Evolutionary conservation across 1,284 basidiomycete species (phyloP), one percentile per base, ranked within the genome.

Genomic region (Sphaerobolus stellatus): DNA sequence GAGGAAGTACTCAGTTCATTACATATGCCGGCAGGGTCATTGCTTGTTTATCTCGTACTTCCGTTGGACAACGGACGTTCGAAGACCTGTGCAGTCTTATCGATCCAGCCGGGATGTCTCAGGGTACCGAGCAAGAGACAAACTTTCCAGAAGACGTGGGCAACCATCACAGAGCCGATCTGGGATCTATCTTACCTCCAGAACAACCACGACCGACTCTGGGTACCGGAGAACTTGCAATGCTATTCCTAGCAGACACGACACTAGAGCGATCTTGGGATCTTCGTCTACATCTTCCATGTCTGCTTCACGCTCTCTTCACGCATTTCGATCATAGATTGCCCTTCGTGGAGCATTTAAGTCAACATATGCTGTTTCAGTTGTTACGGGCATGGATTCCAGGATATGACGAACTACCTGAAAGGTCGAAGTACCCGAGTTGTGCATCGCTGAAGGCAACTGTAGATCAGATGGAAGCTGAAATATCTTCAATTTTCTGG

Each of bases 11-110:
- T 4, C 80, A 85, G 9, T 96, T 93, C 66, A 82, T 95, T 55
- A 77, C 76, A 47, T 90, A 91, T 63, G 90, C 91, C 1, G 84
- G 90, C 48, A 87, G 88, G 59, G 85, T 95, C 49, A 83, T 96
- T 27, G 88, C 93, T 0, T 94, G 86, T 59, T 78, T 98, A 13
- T 92, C 91, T 45, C 86, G 89, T 55, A 91, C 90, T 22, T 77
- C 79, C 4, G 82, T 88, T 11, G 92, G 90, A 1, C 78, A 81
- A 14, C 75, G 85, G 52, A 81, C 93, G 41, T 91, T 94, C 61
- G 84, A 90, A 61, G 92, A 94, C 54, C 76, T 97, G 16, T 94
- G 88, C 71, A 83, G 82, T 38, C 79, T 95, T 61, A 88, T 96
- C 54, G 88, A 92, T 59, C 92, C 94, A 4, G 81, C 83, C 22